Conservation (phyloP, 208 protist genomes). For the Acanthamoeba sp. region DNA sequence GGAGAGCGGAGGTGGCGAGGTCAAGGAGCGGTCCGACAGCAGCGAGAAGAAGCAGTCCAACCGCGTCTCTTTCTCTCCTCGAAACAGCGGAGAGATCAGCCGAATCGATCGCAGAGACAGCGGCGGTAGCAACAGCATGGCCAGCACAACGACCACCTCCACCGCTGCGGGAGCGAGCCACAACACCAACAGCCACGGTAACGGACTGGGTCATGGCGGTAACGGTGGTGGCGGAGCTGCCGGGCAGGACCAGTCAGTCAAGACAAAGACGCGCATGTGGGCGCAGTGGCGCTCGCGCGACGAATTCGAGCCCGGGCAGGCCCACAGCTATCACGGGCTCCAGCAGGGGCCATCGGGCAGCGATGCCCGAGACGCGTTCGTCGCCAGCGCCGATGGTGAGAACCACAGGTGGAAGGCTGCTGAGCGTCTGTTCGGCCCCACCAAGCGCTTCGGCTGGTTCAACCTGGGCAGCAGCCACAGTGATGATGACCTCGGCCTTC, state of each 20-base stretch:
- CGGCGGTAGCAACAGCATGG: not conserved
- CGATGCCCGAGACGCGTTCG: not conserved
- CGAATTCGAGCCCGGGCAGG: not conserved
- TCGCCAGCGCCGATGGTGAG: not conserved
- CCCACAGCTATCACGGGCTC: not conserved
- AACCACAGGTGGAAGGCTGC: not conserved
- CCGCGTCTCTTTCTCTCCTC: not conserved
- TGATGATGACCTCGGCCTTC: not conserved
- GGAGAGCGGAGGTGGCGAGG: not conserved
- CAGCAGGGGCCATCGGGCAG: not conserved
- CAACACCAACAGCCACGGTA: too few relatives aligned
- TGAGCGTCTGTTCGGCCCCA: not conserved
- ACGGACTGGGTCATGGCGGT: not conserved
- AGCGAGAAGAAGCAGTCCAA: not conserved
- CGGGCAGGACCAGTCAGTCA: not conserved
- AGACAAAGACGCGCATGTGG: not conserved
- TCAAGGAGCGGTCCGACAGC: not conserved
- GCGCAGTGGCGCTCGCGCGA: not conserved
- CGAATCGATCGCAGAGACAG: not conserved
- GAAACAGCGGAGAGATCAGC: conserved; percentile 10
- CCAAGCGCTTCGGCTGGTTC: not conserved
- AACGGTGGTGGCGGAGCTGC: not conserved
- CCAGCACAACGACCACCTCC: not conserved
- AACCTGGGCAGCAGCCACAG: not conserved
- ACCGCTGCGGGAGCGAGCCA: not conserved